Evolutionary conservation across 441 rosid species (phyloP), one percentile per base, ranked within the genome.

Genomic region (Erodium moschatum): DNA sequence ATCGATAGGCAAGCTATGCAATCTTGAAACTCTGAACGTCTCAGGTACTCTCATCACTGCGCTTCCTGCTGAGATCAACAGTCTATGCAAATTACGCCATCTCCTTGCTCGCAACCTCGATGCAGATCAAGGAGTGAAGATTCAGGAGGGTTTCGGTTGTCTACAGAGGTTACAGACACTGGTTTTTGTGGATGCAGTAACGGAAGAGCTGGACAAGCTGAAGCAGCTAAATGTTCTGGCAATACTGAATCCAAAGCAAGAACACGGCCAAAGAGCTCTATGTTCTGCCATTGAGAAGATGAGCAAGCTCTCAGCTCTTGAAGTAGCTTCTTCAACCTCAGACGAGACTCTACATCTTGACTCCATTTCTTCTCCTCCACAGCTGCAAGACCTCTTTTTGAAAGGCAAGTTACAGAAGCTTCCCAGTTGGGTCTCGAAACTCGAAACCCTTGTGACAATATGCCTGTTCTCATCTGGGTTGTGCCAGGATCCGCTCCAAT

Each of bases 21-120:
- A 69, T 12, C 61, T 73, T 12, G 52, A 65, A 67, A 42, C 69
- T 16, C 48, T 65, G 69, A 69, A 73, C 65, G 19, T 73, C 5
- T 64, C 44, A 4, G 18, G 24, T 27, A 64, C 72, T 40, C 63
- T 52, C 56, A 60, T 65, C 3, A 16, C 0, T 2, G 66, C 38
- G 12, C 52, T 73, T 12, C 72, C 72, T 6, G n/a, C 13, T 7
- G 50, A 69, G 67, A 68, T 68, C 46, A 68, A 31, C 21, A 68
- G 27, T n/a, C 42, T 68, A 0, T 16, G 13, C 16, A 68, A 52
- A 50, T 10, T 68, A 13, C 46, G 63, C 33, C 58, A 52, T 56
- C 48, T 68, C 27, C 10, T 68, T 18, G 70, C 65, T 50, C 72
- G 56, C n/a, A 69, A 18, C 29, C 40, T 2, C 0, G 4, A 31